A percentile compares a stretch with the other conserved stretches of the same genome.
phyloP scores from a whole-genome alignment of 345 rosid genomes.

The Brassica cretica region DNA sequence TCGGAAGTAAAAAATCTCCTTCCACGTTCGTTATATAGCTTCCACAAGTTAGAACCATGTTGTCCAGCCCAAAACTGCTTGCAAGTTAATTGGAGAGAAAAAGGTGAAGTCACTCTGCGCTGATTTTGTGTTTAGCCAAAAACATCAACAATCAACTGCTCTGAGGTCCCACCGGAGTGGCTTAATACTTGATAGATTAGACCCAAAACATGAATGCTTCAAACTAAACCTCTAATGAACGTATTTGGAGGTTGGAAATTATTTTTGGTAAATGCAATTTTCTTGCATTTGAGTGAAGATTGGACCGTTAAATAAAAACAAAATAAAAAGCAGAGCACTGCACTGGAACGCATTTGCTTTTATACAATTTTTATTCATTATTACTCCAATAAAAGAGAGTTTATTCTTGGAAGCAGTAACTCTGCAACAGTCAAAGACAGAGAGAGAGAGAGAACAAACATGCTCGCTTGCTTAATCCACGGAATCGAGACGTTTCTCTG shows the following conservation, averaged over 20 bases:
- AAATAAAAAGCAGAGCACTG: conserved; percentile 24
- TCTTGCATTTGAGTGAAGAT: conserved; percentile 23
- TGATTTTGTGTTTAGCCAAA: too few relatives aligned
- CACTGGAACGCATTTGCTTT: conserved; percentile 33
- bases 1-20: too few relatives aligned
- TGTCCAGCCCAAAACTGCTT: too few relatives aligned
- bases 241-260: neutral
- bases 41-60: too few relatives aligned
- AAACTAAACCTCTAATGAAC: too few relatives aligned
- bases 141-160: too few relatives aligned
- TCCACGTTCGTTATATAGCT: too few relatives aligned
- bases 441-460: conserved; percentile 33
- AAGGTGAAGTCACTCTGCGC: too few relatives aligned
- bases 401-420: conserved; percentile 35
- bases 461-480: conserved; percentile 29
- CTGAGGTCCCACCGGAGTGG: too few relatives aligned
- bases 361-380: neutral
- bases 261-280: conserved; percentile 8
- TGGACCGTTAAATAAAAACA: conserved; percentile 38
- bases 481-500: conserved; percentile 41
- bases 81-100: too few relatives aligned
- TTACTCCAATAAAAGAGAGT: neutral
- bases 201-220: too few relatives aligned
- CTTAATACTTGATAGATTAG: too few relatives aligned
- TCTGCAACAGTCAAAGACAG: conserved; percentile 31